Conservation (phyloP, 2,329 filamentous ascomycete genomes). For the Arthroderma uncinatum region DNA sequence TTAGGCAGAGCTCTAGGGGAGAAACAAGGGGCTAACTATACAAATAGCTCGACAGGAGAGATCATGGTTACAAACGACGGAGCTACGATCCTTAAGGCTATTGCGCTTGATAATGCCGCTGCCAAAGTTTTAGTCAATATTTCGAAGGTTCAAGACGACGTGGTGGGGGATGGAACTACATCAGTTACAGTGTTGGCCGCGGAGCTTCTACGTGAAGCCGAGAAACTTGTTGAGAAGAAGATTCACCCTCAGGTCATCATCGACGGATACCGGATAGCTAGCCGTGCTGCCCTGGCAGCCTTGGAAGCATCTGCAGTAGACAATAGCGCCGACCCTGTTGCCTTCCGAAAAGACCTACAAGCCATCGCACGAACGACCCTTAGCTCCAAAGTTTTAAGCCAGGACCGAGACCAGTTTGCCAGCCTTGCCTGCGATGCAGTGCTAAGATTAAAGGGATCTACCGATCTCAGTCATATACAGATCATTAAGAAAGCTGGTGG, state of each 20-base stretch:
- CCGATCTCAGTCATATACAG: slow-evolving; percentile 93
- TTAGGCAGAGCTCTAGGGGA: not conserved
- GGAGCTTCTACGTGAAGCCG: slow-evolving; percentile 87
- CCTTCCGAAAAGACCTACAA: slow-evolving; percentile 80
- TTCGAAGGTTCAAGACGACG: slow-evolving; percentile 97
- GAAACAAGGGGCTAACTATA: not conserved
- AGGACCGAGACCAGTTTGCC: slow-evolving; percentile 87
- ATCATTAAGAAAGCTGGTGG: slow-evolving; percentile 99
- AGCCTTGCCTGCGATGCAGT: slow-evolving; percentile 84
- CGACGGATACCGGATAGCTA: slow-evolving; percentile 96
- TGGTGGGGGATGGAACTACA: slow-evolving; percentile 95
- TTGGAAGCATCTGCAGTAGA: slow-evolving; percentile 78
- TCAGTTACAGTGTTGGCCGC: slow-evolving; percentile 94
- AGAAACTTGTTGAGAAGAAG: slow-evolving; percentile 95
- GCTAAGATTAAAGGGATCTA: slow-evolving; percentile 75
- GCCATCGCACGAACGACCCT: slow-evolving; percentile 90
- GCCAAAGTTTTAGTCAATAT: slow-evolving; percentile 99
- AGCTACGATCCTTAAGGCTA: slow-evolving; percentile 95
- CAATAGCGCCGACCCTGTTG: slow-evolving; percentile 69
- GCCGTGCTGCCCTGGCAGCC: slow-evolving; percentile 71
- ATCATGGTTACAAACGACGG: slow-evolving; percentile 99
- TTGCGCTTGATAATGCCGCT: slow-evolving; percentile 94
- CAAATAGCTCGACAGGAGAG: slow-evolving; percentile 70
- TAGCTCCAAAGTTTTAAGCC: slow-evolving; percentile 86
- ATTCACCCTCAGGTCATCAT: slow-evolving; percentile 99